Evolutionary conservation across 257 asterid genomes (phyloP).

Genomic region (Solanum etuberosum): DNA sequence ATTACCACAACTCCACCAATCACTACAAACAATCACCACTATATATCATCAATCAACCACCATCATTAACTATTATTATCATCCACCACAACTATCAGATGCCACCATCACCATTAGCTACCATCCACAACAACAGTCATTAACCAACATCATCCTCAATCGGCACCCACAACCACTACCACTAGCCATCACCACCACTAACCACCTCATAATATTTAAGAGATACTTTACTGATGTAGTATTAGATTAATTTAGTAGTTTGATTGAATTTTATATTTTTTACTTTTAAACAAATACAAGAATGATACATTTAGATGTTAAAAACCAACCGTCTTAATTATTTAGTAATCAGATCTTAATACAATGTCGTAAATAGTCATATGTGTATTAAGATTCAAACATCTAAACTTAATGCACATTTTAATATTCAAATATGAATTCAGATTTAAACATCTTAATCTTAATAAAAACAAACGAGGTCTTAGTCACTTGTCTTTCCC

Average conservation of each 20-base stretch:
- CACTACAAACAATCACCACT: not conserved
- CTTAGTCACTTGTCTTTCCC: not conserved
- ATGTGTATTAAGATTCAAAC: not conserved
- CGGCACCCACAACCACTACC: not conserved
- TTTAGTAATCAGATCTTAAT: not conserved
- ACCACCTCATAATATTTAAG: not conserved
- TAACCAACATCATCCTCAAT: not conserved
- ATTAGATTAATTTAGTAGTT: not conserved
- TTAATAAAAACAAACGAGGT: not conserved
- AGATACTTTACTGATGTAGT: not conserved
- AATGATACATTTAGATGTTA: not conserved
- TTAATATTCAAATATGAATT: not conserved
- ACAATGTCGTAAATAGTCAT: not conserved
- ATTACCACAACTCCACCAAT: not conserved
- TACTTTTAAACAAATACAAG: not conserved
- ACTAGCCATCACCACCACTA: not conserved
- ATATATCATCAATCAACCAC: not conserved
- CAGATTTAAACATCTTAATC: not conserved
- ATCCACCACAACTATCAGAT: not conserved
- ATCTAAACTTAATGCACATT: not conserved
- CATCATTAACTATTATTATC: not conserved
- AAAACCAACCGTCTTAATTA: not conserved
- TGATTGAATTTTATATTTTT: not conserved
- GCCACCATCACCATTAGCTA: not conserved
- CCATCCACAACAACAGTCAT: not conserved